Conservation (phyloP, 192 early-diverging fungal genomes). For the Backusella australiensis region DNA sequence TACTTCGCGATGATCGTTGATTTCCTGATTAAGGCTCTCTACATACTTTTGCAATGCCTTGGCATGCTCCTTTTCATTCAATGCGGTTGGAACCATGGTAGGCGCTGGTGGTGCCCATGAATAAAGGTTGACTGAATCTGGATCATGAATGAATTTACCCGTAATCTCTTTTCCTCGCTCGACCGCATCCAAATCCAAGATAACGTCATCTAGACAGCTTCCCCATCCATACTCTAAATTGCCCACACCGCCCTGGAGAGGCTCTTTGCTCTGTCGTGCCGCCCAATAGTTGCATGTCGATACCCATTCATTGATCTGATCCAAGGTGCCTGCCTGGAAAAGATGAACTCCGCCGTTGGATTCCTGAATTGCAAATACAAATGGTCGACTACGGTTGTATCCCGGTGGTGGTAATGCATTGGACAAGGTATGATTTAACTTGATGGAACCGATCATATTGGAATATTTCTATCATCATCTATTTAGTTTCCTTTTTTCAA, state of each 20-base stretch:
- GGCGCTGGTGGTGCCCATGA: slow-evolving; percentile 51
- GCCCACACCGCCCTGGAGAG: slow-evolving; percentile 81
- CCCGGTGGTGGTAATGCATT: slow-evolving; percentile 86
- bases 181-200: slow-evolving; percentile 24
- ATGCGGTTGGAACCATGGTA: slow-evolving; percentile 38
- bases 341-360: slow-evolving; percentile 80
- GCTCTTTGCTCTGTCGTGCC: slow-evolving; percentile 85
- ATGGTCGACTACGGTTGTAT: slow-evolving; percentile 70
- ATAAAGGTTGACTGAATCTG: slow-evolving; percentile 35
- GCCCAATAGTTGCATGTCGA: slow-evolving; percentile 94
- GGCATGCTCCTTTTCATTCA: slow-evolving; percentile 51
- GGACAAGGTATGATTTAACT: slow-evolving; percentile 79
- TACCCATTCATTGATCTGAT: slow-evolving; percentile 82
- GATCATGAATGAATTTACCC: slow-evolving; percentile 18
- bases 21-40: slow-evolving; percentile 58
- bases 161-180: slow-evolving; percentile 20
- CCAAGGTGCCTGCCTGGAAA: slow-evolving; percentile 75
- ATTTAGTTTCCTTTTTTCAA: not conserved
- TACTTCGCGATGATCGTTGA: slow-evolving; percentile 66
- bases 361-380: slow-evolving; percentile 86
- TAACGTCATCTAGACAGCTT: slow-evolving; percentile 39
- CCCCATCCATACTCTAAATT: slow-evolving; percentile 97
- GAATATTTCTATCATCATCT: slow-evolving; percentile 31
- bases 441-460: slow-evolving; percentile 43
- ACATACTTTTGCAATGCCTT: slow-evolving; percentile 61